phyloP scores from a whole-genome alignment of 2,329 filamentous ascomycete genomes.

The Botrytis tulipae region DNA sequence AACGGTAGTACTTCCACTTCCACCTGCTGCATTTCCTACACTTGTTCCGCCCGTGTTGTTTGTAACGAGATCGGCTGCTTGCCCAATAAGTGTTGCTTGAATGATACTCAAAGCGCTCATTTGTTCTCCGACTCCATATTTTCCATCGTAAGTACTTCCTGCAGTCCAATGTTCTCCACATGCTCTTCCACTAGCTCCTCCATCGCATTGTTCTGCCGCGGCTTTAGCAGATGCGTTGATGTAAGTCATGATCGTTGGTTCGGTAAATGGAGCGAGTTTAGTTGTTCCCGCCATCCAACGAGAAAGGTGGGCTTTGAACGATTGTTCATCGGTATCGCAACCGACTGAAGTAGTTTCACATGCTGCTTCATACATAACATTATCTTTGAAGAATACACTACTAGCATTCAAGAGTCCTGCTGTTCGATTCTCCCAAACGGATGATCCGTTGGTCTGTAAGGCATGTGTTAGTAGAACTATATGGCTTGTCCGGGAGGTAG shows the following conservation, averaged over 20 bases:
- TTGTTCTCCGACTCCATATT: conserved; percentile 64
- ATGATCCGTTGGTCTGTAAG: conserved; percentile 33
- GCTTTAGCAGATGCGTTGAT: conserved; percentile 55
- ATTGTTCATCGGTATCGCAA: conserved; percentile 61
- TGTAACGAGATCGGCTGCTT: conserved; percentile 45
- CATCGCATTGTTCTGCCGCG: conserved; percentile 46
- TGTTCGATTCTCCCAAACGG: conserved; percentile 56
- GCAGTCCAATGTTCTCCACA: conserved; percentile 61
- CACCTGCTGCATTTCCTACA: conserved; percentile 39
- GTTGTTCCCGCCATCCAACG: conserved; percentile 62
- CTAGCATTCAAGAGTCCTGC: conserved; percentile 54
- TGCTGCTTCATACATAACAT: conserved; percentile 61
- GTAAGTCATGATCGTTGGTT: conserved; percentile 51
- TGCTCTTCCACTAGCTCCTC: conserved; percentile 55
- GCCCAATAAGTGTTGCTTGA: conserved; percentile 55
- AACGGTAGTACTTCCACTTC: conserved; percentile 18
- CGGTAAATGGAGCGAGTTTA: conserved; percentile 62
- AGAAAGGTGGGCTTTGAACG: conserved; percentile 61
- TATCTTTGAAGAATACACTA: conserved; percentile 54
- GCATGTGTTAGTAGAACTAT: conserved; percentile 16
- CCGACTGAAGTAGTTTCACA: conserved; percentile 56
- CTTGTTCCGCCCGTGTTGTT: conserved; percentile 57
- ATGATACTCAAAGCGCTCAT: conserved; percentile 68
- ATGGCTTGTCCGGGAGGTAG: not conserved
- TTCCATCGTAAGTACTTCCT: conserved; percentile 54